Evolutionary conservation across 2,329 filamentous ascomycete genomes (phyloP).

Genomic region (Chaetomiaceae sp.): DNA sequence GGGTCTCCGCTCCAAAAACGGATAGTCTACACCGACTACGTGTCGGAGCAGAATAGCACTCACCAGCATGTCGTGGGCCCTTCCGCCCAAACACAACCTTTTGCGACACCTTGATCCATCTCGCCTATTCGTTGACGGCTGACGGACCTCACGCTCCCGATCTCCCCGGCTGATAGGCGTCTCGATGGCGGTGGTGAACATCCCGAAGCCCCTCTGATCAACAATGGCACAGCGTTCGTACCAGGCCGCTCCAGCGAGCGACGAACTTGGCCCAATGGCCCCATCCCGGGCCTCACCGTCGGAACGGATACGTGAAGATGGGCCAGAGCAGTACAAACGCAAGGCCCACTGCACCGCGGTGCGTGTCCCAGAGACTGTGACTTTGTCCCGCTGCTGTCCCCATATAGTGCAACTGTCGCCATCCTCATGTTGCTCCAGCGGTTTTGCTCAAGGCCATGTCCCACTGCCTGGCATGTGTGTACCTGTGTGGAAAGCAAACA

Average conservation of each 20-base stretch:
- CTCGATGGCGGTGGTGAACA: constrained; percentile 7
- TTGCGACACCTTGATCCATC: constrained; percentile 5
- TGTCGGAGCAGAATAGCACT: constrained; percentile 23
- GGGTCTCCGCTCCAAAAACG: constrained; percentile 12
- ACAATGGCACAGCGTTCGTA: constrained; percentile 19
- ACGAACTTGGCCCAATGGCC: not conserved
- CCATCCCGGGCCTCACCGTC: constrained; percentile 9
- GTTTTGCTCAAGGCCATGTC: constrained; percentile 20
- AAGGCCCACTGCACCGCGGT: constrained; percentile 20
- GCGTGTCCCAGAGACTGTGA: constrained; percentile 26
- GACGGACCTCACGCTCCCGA: constrained; percentile 7
- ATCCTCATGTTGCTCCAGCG: constrained; percentile 6
- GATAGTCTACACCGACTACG: constrained; percentile 26
- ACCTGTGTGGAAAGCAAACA: constrained; percentile 22
- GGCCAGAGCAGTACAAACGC: constrained; percentile 25
- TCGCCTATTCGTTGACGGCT: constrained; percentile 15
- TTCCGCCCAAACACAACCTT: constrained; percentile 16
- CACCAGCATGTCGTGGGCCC: constrained; percentile 18
- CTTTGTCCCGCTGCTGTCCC: constrained; percentile 13
- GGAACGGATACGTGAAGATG: constrained; percentile 16
- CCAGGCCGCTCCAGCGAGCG: constrained; percentile 1
- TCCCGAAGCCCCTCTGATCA: constrained; percentile 12
- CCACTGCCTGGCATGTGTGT: constrained; percentile 24
- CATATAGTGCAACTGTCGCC: constrained; percentile 24
- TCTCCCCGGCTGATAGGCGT: constrained; percentile 9